Evolutionary conservation across 768 basidiomycete genomes (phyloP), one percentile per base, ranked within the genome.

Genomic region (Russula dissimulans): DNA sequence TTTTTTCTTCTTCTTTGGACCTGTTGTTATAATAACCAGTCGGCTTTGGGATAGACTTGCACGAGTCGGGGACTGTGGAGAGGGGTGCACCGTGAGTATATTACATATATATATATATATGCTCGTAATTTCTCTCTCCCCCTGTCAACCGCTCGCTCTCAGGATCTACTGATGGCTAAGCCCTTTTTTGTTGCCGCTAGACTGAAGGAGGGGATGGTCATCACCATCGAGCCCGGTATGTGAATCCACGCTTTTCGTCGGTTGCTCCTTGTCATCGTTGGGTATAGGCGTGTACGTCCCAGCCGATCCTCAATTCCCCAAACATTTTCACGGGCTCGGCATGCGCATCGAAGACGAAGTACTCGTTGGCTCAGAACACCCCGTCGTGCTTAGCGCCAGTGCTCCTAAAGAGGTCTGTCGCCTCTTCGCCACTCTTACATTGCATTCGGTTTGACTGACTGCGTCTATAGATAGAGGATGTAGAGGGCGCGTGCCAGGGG

Each of bases 311-410:
- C 75, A 82, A 47, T 97, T 91, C 71, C 97, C 95, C 3, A 87
- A 81, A 64, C 81, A 82, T 54, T 98, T 93, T 72, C 94, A 95
- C 66, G 88, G 92, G 64, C 81, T 97, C 32, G 93, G 91, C 7
- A 86, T 98, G 60, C 84, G 95, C 48, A 92, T 99, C 67, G 95
- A 95, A 83, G 90, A 93, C 63, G 89, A 91, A 65, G 82, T 94
- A 1, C 73, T 91, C 8, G 77, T 91, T 2, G 81, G 84, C 6
- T 75, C 81, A 62, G 71, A 83, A 39, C 73, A 87, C 57, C 80
- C 85, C 0, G 71, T 79, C 3, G 77, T 94, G 2, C 72, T 94
- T 4, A 84, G 83, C 32, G 81, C 84, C 36, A 72, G 81, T 31
- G 90, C 89, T 18, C 92, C 92, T 0, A 92, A 93, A 69, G 92